phyloP scores from a whole-genome alignment of 176 grass and related monocot species.

The Rhynchospora pubera region DNA sequence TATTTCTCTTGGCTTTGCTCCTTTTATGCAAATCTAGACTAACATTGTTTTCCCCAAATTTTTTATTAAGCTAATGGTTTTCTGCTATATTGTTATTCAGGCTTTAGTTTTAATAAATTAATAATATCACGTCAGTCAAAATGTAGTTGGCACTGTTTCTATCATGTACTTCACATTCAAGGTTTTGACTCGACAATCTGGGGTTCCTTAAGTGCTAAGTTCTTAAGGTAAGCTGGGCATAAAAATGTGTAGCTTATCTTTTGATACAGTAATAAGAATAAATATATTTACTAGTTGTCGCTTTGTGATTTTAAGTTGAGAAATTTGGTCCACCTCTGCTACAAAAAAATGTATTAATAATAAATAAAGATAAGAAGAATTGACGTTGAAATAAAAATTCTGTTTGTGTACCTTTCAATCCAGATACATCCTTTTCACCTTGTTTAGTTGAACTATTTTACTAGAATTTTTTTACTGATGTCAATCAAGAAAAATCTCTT shows the following conservation, averaged over 20 bases:
- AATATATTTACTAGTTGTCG: not conserved
- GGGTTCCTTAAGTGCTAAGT: conserved; percentile 2
- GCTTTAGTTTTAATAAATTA: not conserved
- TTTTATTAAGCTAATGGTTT: not conserved
- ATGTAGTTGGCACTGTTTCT: not conserved
- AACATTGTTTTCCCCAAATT: not conserved
- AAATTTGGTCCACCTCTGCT: not conserved
- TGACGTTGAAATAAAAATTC: not conserved
- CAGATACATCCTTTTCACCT: not conserved
- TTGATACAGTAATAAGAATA: not conserved
- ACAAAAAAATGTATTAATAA: not conserved
- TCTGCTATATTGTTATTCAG: not conserved
- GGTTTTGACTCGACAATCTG: not conserved
- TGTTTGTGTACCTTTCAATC: not conserved
- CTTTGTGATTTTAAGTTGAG: not conserved
- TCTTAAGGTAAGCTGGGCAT: not conserved
- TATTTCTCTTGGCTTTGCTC: not conserved
- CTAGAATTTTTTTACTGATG: not conserved
- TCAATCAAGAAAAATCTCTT: not conserved
- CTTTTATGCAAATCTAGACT: not conserved
- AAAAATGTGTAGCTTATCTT: not conserved
- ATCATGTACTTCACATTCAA: not conserved
- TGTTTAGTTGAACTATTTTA: not conserved
- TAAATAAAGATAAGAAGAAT: not conserved
- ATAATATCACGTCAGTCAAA: not conserved